phyloP scores from a whole-genome alignment of 805 yeast species.

The Schizosaccharomyces japonicus region DNA sequence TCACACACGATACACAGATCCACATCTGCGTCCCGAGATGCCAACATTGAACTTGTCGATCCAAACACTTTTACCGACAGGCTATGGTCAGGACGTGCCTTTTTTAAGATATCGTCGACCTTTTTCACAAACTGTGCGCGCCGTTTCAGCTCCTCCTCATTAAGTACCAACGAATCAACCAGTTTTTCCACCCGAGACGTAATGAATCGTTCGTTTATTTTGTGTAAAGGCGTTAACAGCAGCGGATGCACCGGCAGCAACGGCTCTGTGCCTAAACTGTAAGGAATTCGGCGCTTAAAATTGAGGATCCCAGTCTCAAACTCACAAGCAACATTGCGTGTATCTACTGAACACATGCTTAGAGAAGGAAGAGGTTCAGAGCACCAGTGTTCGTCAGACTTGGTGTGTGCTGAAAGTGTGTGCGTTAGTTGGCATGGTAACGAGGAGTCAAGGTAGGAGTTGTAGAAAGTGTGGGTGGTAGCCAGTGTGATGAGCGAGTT shows the following conservation, averaged over 20 bases:
- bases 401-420: no score
- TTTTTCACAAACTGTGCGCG: conserved; percentile 9
- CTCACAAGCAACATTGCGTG: conserved; percentile 4
- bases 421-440: no score
- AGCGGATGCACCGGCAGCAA: conserved; percentile 6
- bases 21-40: conserved; percentile 11
- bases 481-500: no score
- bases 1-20: conserved; percentile 12
- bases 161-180: conserved; percentile 7
- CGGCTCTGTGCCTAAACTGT: conserved; percentile 10
- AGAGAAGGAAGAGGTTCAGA: no score
- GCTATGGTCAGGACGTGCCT: conserved; percentile 11
- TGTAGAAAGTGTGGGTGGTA: no score
- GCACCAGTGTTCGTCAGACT: no score
- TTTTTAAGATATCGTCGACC: conserved; percentile 8
- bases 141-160: conserved; percentile 7
- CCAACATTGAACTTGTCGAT: conserved; percentile 11
- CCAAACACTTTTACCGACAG: conserved; percentile 11
- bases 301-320: conserved; percentile 10
- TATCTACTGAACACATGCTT: no score
- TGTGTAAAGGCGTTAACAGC: conserved; percentile 4
- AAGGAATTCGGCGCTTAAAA: conserved; percentile 12
- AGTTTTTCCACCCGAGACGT: conserved; percentile 8
- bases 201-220: conserved; percentile 7
- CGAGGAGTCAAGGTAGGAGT: no score